Evolutionary conservation across 1,139 yeast genomes (phyloP).

Genomic region (Torulaspora globosa): DNA sequence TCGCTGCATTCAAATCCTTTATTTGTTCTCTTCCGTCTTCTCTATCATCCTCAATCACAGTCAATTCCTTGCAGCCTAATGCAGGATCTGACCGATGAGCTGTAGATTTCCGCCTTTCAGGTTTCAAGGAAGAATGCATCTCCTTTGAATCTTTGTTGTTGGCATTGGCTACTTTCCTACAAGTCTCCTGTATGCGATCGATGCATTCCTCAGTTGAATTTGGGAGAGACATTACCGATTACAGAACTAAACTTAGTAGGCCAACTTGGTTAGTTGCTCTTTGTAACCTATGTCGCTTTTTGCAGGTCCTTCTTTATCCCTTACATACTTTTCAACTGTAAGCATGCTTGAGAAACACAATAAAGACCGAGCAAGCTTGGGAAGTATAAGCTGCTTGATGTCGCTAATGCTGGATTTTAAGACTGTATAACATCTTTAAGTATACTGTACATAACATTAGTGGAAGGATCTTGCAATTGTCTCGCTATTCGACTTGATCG

Average conservation of each 20-base stretch:
- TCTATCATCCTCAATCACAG: conserved; percentile 7
- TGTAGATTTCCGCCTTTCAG: conserved; percentile 4
- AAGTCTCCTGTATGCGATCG: conserved; percentile 1
- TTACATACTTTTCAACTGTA: not conserved
- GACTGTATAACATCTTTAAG: not conserved
- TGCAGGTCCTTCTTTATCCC: not conserved
- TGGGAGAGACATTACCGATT: conserved; percentile 2
- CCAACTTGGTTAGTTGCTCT: not conserved
- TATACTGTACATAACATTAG: not conserved
- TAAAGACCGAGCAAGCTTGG: not conserved
- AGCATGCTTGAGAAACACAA: conserved; percentile 1
- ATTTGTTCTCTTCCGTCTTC: conserved; percentile 8
- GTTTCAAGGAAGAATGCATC: conserved; percentile 1
- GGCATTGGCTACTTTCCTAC: not conserved
- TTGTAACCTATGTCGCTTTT: no score
- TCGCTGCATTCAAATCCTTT: conserved; percentile 13
- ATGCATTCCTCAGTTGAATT: conserved; percentile 5
- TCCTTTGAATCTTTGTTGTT: not conserved
- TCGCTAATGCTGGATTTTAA: not conserved
- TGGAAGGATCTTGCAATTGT: not conserved
- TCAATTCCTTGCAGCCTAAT: conserved; percentile 5
- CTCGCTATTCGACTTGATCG: conserved; percentile 19
- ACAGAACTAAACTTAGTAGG: not conserved
- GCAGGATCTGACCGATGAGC: conserved; percentile 12
- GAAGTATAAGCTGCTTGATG: not conserved